Evolutionary conservation across 106 monocot species (phyloP).

Genomic region (Dendrobium officinale): DNA sequence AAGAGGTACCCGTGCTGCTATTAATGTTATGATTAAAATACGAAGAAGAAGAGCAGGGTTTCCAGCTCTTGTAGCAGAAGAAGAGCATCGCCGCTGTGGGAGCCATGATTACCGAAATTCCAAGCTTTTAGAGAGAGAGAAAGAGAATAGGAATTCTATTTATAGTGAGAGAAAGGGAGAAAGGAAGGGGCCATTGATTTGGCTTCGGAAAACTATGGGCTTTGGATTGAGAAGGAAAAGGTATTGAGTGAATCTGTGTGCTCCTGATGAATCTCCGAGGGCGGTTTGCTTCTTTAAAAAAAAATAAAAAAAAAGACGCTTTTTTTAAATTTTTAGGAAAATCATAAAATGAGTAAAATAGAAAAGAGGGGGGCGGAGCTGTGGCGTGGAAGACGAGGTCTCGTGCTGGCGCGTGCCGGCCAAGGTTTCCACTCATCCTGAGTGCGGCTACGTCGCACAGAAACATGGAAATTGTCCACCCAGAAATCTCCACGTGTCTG

Average conservation of each 20-base stretch:
- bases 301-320: not conserved
- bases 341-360: too few species aligned
- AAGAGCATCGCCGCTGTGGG: conserved; percentile 8
- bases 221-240: not conserved
- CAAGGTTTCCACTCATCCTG: not conserved
- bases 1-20: not conserved
- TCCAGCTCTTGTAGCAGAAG: conserved; percentile 6
- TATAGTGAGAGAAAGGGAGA: not conserved
- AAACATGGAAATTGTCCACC: not conserved
- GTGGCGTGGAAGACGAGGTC: not conserved
- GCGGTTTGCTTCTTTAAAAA: not conserved
- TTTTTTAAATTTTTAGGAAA: too few species aligned
- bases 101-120: not conserved
- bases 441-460: not conserved
- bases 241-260: not conserved
- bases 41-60: not conserved
- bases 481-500: not conserved
- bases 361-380: not conserved
- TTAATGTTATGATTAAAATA: not conserved
- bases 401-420: not conserved
- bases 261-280: too few species aligned
- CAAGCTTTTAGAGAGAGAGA: not conserved
- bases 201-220: not conserved
- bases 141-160: not conserved
- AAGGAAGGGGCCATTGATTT: not conserved